Percentiles rank a stretch among this genome's conserved stretches.
phyloP scores from a whole-genome alignment of 2,329 filamentous ascomycete genomes.

The Sporothrix brunneoviolacea region DNA sequence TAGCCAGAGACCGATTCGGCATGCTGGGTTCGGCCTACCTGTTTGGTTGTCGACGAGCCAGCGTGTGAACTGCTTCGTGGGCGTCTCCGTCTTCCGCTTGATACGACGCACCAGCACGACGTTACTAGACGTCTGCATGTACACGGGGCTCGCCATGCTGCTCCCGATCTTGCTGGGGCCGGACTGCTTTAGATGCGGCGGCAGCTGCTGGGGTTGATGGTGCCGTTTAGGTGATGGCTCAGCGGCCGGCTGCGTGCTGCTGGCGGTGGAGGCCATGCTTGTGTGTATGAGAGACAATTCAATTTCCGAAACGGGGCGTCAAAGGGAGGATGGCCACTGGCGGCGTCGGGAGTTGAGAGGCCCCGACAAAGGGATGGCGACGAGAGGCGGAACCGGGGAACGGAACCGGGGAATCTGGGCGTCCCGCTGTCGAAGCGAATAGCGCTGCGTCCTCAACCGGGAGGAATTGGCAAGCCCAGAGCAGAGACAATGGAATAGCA shows the following conservation, averaged over 20 bases:
- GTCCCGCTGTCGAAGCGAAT: conserved; percentile 8
- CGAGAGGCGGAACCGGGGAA: too few species aligned
- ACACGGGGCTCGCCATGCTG: conserved; percentile 51
- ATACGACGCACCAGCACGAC: conserved; percentile 49
- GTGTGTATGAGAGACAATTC: neutral
- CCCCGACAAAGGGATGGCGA: too few species aligned
- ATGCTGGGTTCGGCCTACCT: conserved; percentile 62
- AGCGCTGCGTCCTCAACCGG: conserved; percentile 3
- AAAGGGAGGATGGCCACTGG: neutral
- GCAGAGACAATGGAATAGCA: neutral
- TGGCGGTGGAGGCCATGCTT: conserved; percentile 9
- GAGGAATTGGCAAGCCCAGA: conserved; percentile 5
- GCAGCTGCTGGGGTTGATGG: too few species aligned
- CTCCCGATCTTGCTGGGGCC: conserved; percentile 19
- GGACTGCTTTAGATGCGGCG: conserved; percentile 3
- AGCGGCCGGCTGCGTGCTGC: conserved; percentile 3
- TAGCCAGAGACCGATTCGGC: too few species aligned
- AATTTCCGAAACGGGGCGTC: neutral
- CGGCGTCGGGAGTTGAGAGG: too few species aligned
- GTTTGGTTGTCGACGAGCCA: conserved; percentile 77
- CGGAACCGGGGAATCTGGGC: neutral
- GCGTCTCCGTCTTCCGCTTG: conserved; percentile 56
- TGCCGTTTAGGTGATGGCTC: too few species aligned
- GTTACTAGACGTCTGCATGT: conserved; percentile 47
- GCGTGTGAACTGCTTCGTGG: conserved; percentile 52